phyloP scores from a whole-genome alignment of 805 yeast genomes.

The Yarrowia alimentaria region DNA sequence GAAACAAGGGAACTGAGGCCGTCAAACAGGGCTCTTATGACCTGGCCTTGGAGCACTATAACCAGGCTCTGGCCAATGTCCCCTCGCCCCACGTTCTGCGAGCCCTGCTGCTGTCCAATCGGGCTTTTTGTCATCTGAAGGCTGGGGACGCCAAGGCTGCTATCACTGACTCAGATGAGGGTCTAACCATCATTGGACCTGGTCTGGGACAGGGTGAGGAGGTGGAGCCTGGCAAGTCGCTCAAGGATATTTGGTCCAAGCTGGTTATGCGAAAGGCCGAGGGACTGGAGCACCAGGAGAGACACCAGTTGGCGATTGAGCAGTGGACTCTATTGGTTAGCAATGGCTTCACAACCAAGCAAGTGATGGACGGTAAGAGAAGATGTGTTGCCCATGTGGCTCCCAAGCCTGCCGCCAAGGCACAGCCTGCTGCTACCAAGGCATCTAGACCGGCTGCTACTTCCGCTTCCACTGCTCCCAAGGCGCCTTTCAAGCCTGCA shows the following conservation, averaged over 20 bases:
- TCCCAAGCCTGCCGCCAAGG: slow-evolving; percentile 39
- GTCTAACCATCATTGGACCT: slow-evolving; percentile 45
- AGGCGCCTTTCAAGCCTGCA: slow-evolving; percentile 32
- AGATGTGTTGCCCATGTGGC: slow-evolving; percentile 63
- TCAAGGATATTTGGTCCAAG: slow-evolving; percentile 73
- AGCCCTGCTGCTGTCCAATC: slow-evolving; percentile 70
- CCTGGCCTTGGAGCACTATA: slow-evolving; percentile 60
- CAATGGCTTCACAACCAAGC: slow-evolving; percentile 63
- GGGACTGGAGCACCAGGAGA: slow-evolving; percentile 76
- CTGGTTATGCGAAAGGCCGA: slow-evolving; percentile 73
- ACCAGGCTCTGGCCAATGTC: slow-evolving; percentile 53
- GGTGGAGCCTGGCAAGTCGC: slow-evolving; percentile 51
- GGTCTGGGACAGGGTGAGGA: slow-evolving; percentile 43
- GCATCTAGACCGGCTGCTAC: slow-evolving; percentile 16
- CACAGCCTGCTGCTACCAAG: slow-evolving; percentile 30
- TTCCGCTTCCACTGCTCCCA: slow-evolving; percentile 30
- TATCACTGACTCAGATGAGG: slow-evolving; percentile 48
- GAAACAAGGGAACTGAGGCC: slow-evolving; percentile 54
- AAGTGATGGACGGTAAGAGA: slow-evolving; percentile 74
- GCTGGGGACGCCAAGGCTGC: slow-evolving; percentile 66
- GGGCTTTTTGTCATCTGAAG: slow-evolving; percentile 64
- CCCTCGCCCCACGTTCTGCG: slow-evolving; percentile 65
- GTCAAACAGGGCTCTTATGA: slow-evolving; percentile 83
- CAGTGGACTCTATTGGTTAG: slow-evolving; percentile 62
- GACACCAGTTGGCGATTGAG: slow-evolving; percentile 59